These are phyloP conservation scores for Daucus carota DNA, from an alignment of 129 eudicot genomes.

Conservation along the genomic window DNA sequence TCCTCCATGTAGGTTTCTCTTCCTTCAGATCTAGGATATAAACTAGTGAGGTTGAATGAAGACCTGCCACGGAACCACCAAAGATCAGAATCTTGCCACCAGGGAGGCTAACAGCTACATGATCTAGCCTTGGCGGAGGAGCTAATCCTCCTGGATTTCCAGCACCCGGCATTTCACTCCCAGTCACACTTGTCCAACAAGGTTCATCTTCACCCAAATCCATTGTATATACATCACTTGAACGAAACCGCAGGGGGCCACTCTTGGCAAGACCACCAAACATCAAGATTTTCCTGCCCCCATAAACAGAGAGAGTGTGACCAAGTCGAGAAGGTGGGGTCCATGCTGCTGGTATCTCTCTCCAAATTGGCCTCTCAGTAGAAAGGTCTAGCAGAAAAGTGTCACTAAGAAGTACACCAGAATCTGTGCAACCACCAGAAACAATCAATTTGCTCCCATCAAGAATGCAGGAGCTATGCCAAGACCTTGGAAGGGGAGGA, in stretches of 20 bases:
- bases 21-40: constrained; percentile 73
- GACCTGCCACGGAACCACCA: constrained; percentile 93
- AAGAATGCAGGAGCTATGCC: constrained; percentile 96
- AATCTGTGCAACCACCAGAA: constrained; percentile 94
- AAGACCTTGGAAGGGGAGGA: constrained; percentile 87
- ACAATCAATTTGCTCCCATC: constrained; percentile 88
- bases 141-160: constrained; percentile 73
- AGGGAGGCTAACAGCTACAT: constrained; percentile 82
- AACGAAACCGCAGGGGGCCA: constrained; percentile 74
- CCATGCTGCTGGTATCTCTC: constrained; percentile 86
- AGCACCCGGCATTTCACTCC: constrained; percentile 75
- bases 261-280: constrained; percentile 96
- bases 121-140: constrained; percentile 80
- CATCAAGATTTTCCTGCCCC: constrained; percentile 92
- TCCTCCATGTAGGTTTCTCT: constrained; percentile 75
- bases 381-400: constrained; percentile 74
- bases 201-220: constrained; percentile 61
- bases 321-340: constrained; percentile 98
- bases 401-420: constrained; percentile 92
- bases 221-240: constrained; percentile 57
- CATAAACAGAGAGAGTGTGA: constrained; percentile 80
- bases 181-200: constrained; percentile 65
- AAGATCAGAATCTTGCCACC: constrained; percentile 77
- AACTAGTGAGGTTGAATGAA: constrained; percentile 76
- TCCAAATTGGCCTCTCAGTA: constrained; percentile 81